Evolutionary conservation across 1,284 basidiomycete genomes (phyloP).

Genomic region (Cryptococcus sp.): DNA sequence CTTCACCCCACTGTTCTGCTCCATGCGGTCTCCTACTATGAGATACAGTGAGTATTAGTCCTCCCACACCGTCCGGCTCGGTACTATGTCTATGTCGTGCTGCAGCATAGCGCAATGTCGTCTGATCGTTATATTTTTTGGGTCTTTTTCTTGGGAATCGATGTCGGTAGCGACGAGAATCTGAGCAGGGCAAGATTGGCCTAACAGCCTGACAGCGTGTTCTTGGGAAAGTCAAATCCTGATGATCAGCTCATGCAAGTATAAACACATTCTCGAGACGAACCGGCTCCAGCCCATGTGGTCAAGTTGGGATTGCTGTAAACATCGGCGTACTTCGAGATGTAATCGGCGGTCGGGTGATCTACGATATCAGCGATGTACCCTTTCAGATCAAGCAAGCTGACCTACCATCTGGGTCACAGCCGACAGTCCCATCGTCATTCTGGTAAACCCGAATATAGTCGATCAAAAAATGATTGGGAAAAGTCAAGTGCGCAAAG

Average conservation of each 20-base stretch:
- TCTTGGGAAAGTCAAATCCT: constrained; percentile 43
- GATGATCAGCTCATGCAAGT: background rate
- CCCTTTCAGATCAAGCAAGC: too few species aligned
- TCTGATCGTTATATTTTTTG: too few species aligned
- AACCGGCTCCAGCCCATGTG: constrained; percentile 39
- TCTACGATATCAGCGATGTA: constrained; percentile 15
- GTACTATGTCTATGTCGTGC: too few species aligned
- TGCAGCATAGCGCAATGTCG: too few species aligned
- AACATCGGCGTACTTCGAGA: constrained; percentile 29
- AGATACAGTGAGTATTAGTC: too few species aligned
- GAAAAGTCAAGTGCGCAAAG: constrained; percentile 44
- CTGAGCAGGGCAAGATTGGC: background rate
- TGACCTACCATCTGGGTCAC: constrained; percentile 35
- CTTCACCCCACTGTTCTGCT: too few species aligned
- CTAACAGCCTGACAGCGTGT: constrained; percentile 33
- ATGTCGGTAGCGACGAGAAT: too few species aligned
- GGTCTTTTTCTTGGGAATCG: too few species aligned
- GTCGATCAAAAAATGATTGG: constrained; percentile 47
- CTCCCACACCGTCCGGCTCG: too few species aligned
- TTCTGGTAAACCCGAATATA: constrained; percentile 51
- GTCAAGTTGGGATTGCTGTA: constrained; percentile 47
- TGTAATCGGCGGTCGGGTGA: constrained; percentile 44
- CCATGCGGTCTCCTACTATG: too few species aligned
- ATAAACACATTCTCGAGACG: constrained; percentile 1
- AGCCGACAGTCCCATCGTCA: constrained; percentile 44